Conservation (phyloP, 2,329 filamentous ascomycete genomes). For the Colletotrichum eleusines region DNA sequence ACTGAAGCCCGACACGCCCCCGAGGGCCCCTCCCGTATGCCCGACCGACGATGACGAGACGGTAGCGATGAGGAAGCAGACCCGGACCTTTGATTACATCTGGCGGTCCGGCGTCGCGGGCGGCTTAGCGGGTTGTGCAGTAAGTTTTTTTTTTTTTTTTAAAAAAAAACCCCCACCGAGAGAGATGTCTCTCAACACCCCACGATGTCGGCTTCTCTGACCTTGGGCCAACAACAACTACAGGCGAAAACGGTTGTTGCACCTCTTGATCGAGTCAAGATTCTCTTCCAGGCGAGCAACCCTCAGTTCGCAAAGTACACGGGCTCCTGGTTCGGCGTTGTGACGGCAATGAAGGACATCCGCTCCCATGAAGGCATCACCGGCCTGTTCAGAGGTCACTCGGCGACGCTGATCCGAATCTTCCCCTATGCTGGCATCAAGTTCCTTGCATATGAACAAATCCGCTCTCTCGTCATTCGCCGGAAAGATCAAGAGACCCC, state of each 20-base stretch:
- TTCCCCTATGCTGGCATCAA: slow-evolving; percentile 99
- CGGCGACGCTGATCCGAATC: slow-evolving; percentile 91
- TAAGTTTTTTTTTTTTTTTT: too few relatives aligned
- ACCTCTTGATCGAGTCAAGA: slow-evolving; percentile 97
- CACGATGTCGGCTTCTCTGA: slow-evolving; percentile 6
- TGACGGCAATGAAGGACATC: slow-evolving; percentile 86
- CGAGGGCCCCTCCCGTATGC: slow-evolving; percentile 56
- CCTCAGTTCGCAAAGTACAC: slow-evolving; percentile 95
- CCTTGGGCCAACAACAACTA: slow-evolving; percentile 19
- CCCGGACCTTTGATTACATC: slow-evolving; percentile 84
- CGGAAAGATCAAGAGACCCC: slow-evolving; percentile 81
- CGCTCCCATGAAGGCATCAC: slow-evolving; percentile 77
- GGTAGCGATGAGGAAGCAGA: slow-evolving; percentile 60
- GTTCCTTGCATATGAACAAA: slow-evolving; percentile 97
- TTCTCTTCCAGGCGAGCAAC: slow-evolving; percentile 96
- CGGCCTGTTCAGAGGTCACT: slow-evolving; percentile 93
- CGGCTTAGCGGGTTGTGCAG: slow-evolving; percentile 90
- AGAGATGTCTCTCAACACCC: neutral
- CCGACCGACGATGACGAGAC: slow-evolving; percentile 64
- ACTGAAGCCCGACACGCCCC: slow-evolving; percentile 44
- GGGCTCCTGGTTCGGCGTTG: slow-evolving; percentile 87
- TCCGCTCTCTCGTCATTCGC: slow-evolving; percentile 82
- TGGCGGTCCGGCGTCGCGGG: slow-evolving; percentile 87
- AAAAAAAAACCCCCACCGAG: neutral
- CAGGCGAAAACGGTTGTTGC: slow-evolving; percentile 96